Conservation (phyloP, 2,329 filamentous ascomycete genomes). For the Fusarium fracticaudum region DNA sequence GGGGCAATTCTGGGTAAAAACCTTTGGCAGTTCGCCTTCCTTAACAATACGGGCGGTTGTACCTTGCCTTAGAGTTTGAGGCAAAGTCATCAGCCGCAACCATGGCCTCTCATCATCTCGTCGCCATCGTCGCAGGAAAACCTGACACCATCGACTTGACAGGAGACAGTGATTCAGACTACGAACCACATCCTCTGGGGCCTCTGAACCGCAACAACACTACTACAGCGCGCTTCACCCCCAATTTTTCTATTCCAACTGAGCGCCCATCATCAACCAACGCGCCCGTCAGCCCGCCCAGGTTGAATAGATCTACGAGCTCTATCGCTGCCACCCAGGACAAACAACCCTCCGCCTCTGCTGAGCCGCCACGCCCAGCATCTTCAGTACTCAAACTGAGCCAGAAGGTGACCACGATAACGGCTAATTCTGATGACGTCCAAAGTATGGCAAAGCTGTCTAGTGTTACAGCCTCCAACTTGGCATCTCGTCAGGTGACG, state of each 20-base stretch:
- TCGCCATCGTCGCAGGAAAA: slow-evolving; percentile 8
- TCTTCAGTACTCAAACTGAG: background rate
- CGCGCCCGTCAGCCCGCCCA: slow-evolving; percentile 45
- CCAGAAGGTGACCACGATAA: slow-evolving; percentile 18
- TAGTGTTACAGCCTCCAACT: slow-evolving; percentile 25
- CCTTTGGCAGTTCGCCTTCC: slow-evolving; percentile 23
- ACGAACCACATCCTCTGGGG: background rate
- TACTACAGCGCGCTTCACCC: slow-evolving; percentile 19
- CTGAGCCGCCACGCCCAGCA: slow-evolving; percentile 3
- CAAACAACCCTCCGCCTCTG: background rate
- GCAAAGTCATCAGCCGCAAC: slow-evolving; percentile 30
- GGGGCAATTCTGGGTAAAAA: slow-evolving; percentile 43
- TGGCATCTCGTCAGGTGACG: slow-evolving; percentile 39
- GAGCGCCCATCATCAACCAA: slow-evolving; percentile 17
- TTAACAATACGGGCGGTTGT: background rate
- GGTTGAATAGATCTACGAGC: slow-evolving; percentile 34
- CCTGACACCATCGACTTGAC: slow-evolving; percentile 35
- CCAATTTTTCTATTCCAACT: slow-evolving; percentile 3
- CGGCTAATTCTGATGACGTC: slow-evolving; percentile 25
- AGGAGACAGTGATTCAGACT: slow-evolving; percentile 9
- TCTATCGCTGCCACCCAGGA: slow-evolving; percentile 7
- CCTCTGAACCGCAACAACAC: background rate
- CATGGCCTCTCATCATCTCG: slow-evolving; percentile 9
- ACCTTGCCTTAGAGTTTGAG: slow-evolving; percentile 21
- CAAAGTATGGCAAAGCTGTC: slow-evolving; percentile 38